Evolutionary conservation across 2,329 filamentous ascomycete genomes (phyloP), one percentile per base, ranked within the genome.

Genomic region (Apiospora saccharicola): DNA sequence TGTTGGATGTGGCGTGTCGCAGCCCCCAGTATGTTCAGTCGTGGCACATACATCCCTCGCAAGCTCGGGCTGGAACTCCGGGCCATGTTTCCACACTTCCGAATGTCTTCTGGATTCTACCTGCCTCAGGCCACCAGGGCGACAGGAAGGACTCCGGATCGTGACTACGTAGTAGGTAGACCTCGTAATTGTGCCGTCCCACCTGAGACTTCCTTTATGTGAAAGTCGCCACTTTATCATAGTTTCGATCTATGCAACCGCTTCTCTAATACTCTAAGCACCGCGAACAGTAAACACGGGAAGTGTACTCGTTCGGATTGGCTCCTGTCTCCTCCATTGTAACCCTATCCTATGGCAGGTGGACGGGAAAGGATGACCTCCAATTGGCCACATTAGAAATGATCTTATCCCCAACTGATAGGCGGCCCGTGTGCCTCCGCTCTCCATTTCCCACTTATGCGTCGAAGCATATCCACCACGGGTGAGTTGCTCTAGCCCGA

Each of bases 1-100:
- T n/a, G 53, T 61, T 16, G 16, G 53, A n/a, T 64, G 57, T 64
- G 57, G 57, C 57, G 57, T 64, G 19, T 61, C 53, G 51, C 14
- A 34, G 16, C 16, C 51, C 51, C 51, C 26, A 57, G 51, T 34
- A 8, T 26, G 24, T 6, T 13, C 14, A 34, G 51, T 34, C 24
- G 51, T 57, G 51, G 51, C 51, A 30, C 26, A 30, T 34, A 30
- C 26, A 30, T 34, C 53, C 51, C 53, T 37, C 14, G 53, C 12
- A 61, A 61, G 53, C 12, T 61, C 14, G 30, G 34, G 57, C 34
- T 64, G 57, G 57, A 41, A 64, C 34, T 41, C 10, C 57, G 57
- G 53, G 16, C 57, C 57, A 64, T 64, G 34, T 64, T 64, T 64
- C 57, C 57, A 64, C 19, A 19, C 10, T 10, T 37, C 6, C 2